These are phyloP conservation scores for Entomophthora muscae DNA, from an alignment of 371 early-diverging fungal species.

Conservation along the genomic window DNA sequence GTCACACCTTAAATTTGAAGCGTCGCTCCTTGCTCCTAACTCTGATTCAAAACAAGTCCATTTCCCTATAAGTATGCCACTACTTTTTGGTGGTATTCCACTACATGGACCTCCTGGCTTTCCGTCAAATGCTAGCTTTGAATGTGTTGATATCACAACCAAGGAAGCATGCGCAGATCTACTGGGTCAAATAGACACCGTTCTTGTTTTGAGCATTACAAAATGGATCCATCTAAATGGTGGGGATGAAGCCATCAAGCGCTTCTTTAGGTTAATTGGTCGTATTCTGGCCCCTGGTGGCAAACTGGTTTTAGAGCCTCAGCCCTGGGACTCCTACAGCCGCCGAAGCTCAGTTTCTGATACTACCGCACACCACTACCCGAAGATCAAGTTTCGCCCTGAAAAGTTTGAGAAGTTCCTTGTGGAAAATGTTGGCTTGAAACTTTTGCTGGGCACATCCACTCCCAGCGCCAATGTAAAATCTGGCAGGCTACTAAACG, in stretches of 20 bases:
- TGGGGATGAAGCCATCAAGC: slow-evolving; percentile 54
- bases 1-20: neutral
- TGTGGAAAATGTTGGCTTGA: slow-evolving; percentile 6
- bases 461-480: neutral
- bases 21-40: neutral
- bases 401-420: slow-evolving; percentile 9
- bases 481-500: neutral
- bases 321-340: slow-evolving; percentile 20
- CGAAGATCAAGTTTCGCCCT: slow-evolving; percentile 8
- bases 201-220: slow-evolving; percentile 6
- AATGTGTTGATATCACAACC: neutral
- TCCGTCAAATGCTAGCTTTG: neutral
- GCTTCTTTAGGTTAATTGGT: slow-evolving; percentile 44
- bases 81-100: neutral
- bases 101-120: neutral
- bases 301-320: slow-evolving; percentile 52
- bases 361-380: neutral
- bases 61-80: slow-evolving; percentile 2
- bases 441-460: neutral
- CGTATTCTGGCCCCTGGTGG: slow-evolving; percentile 36
- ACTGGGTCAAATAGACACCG: neutral
- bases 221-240: slow-evolving; percentile 25
- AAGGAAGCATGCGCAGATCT: neutral
- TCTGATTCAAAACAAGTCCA: neutral
- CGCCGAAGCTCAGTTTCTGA: slow-evolving; percentile 4